These are phyloP conservation scores for Cyclotella sp. DNA, from an alignment of 108 stramenopile species.

Conservation along the genomic window DNA sequence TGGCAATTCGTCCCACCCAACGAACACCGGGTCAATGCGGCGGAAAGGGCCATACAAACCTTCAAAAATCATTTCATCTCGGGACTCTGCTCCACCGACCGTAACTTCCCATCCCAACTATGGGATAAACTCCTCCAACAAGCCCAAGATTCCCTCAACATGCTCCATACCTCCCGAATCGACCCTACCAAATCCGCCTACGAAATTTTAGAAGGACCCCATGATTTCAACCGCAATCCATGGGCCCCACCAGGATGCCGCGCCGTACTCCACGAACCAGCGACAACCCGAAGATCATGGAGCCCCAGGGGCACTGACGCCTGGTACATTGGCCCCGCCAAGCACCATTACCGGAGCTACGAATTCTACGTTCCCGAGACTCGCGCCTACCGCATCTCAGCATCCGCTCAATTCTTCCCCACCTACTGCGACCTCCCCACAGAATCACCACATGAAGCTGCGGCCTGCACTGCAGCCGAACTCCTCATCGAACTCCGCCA, in stretches of 20 bases:
- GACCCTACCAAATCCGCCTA: slow-evolving; percentile 54
- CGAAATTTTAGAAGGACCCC: slow-evolving; percentile 23
- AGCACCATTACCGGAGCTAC: slow-evolving; percentile 34
- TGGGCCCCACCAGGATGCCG: too few species aligned
- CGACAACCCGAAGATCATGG: slow-evolving; percentile 31
- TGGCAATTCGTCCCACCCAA: slow-evolving; percentile 15
- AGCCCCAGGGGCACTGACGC: slow-evolving; percentile 18
- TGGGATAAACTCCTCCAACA: too few species aligned
- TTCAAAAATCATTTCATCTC: too few species aligned
- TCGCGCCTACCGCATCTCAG: slow-evolving; percentile 12
- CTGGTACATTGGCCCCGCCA: slow-evolving; percentile 25
- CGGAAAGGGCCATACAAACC: too few species aligned
- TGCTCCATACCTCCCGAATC: too few species aligned
- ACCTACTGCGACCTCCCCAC: neutral
- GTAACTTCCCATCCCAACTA: too few species aligned
- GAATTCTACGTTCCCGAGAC: slow-evolving; percentile 23
- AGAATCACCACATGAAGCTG: neutral
- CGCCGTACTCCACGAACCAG: slow-evolving; percentile 24
- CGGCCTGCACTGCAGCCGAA: neutral
- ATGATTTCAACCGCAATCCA: slow-evolving; percentile 45
- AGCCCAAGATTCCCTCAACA: too few species aligned
- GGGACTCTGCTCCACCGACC: too few species aligned
- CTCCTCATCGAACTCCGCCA: neutral
- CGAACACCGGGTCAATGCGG: too few species aligned
- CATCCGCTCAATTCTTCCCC: too few species aligned